Base-by-base conservation (phyloP, 495 filamentous ascomycete species). In the Hypoxylon perforatum region DNA sequence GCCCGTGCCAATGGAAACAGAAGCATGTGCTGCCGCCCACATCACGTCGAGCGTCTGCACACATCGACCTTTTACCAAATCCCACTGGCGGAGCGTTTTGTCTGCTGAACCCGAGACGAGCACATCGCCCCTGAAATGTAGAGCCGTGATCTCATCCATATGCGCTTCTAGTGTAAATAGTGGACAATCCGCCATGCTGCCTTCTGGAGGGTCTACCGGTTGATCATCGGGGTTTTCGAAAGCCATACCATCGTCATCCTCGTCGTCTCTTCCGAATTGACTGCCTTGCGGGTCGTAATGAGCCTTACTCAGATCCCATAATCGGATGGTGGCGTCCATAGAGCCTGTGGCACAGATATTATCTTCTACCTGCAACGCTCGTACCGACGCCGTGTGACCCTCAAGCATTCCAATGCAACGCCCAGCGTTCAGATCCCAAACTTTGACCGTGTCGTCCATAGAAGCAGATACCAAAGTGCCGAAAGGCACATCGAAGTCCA, bases 11-110 rank as follows among this genome's bases (percentile, higher is more conserved):
- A 88, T 82, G 8, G 84, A 84, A 28, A 92, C 87, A 8, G 90
- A 91, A 22, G 92, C 93, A 75, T 98, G 96, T 2, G 95, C 93
- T 1, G 95, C 92, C 4, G 95, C 95, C 95, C 95, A 99, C 67
- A 99, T 88, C n/a, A 99, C 94, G 77, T 99, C 95, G 23, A 99
- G 81, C 1, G 95, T 99, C 78, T 99, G 95, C 28, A 98, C 92
- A 76, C 95, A 98, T 50, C 96, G 90, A 7, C 95, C 95, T 72
- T 92, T 97, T 62, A 91, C 90, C 30, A 99, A 80, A 84, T 99
- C 95, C 95, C 95, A 99, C 77, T 99, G 95, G 45, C 95, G 87
- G 41, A 99, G 78, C 2, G 95, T 99, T 82, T 99, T 99, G 77
- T 99, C 95, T 6, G 96, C 90, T 4, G 95, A 98, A 12, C 95